Base-by-base conservation (phyloP, 2,329 filamentous ascomycete genomes). In the Calycina herbarum region DNA sequence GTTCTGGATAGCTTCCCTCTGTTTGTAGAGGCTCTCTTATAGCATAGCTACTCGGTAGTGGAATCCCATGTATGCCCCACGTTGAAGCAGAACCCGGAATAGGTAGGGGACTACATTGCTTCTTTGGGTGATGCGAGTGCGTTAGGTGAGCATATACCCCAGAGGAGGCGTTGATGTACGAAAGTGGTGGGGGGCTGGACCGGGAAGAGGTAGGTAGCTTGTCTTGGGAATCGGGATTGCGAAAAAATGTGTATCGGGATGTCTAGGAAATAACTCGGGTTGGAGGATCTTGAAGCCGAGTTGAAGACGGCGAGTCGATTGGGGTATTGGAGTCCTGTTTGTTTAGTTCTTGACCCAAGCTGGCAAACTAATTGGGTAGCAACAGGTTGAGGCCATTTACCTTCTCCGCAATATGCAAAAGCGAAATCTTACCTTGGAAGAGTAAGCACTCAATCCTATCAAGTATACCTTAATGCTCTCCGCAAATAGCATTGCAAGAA, bases 71-170 rank as follows among this genome's bases (percentile, higher is more conserved):
- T 6, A 24, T 67, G 64, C 70, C 66, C 71, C 64, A 65, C 62
- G 66, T 66, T 63, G 61, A 42, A 66, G 62, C 38, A 54, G 27
- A 62, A 63, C 65, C 69, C 69, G 66, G 68, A 67, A 29, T 65
- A 57, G 59, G 62, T 42, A 51, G 51, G 61, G 69, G 69, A 71
- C 63, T 67, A 33, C 40, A 68, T 71, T 69, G 63, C 69, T 70
- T 63, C 59, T 65, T 71, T 68, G 65, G 69, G 69, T 31, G 20
- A 64, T 29, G 35, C 33, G 35, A 57, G 20, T n/a, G 13, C 8
- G 11, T 35, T 24, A n/a, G 8, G 17, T 20, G 10, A 51, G 45
- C 42, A n/a, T 33, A 48, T 42, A 33, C 33, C 24, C 8, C 13
- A 33, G 29, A 56, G 62, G 20, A 38, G 35, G 51, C 54, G 42